Base-by-base conservation (phyloP, 106 monocot species). In the Acorus calamus region DNA sequence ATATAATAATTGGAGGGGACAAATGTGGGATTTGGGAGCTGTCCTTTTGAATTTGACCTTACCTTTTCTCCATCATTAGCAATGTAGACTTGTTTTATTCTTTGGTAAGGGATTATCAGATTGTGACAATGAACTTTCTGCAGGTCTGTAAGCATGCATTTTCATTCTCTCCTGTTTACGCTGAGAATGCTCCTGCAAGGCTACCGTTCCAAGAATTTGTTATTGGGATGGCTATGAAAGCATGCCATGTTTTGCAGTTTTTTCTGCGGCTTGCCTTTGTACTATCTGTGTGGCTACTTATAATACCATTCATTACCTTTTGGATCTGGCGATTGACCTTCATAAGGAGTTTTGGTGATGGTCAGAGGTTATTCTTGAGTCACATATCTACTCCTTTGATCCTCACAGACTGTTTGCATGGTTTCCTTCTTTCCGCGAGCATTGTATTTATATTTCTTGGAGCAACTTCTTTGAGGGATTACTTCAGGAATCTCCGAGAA, bases 391-490 rank as follows among this genome's bases (percentile, higher is more conserved):
- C 79, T 50, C 88, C 86, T 44, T 71, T 92, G 66, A 83, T 98
- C 48, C 81, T 98, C 11, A 98, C 92, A 2, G 98, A 98, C 60
- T 98, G 98, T 66, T 68, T 98, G 42, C 98, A 98, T 67, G 98
- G 98, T 41, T 98, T 98, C 61, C 74, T 98, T 28, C 85, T 98
- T 7, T 98, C 98, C 13, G 98, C 92, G 66, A 83, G 90, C 68
- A 98, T 98, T 65, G 98, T 98, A 5, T 92, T 98, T 70, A 98
- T 98, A 70, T 98, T 92, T 81, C 92, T 98, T 42, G 98, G 98
- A 14, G 98, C 98, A 14, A 98, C 98, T 62, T 98, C 98, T 7
- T 75, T 98, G 74, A 78, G 92, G 73, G 98, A 98, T 74, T 98
- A 98, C 65, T 87, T 98, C 55, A 87, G 98, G 59, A 82, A 98